Percentiles rank a stretch among this genome's conserved stretches.
Evolutionary conservation across 192 early-diverging fungal genomes (phyloP).

Genomic region (Dissophora ornata): DNA sequence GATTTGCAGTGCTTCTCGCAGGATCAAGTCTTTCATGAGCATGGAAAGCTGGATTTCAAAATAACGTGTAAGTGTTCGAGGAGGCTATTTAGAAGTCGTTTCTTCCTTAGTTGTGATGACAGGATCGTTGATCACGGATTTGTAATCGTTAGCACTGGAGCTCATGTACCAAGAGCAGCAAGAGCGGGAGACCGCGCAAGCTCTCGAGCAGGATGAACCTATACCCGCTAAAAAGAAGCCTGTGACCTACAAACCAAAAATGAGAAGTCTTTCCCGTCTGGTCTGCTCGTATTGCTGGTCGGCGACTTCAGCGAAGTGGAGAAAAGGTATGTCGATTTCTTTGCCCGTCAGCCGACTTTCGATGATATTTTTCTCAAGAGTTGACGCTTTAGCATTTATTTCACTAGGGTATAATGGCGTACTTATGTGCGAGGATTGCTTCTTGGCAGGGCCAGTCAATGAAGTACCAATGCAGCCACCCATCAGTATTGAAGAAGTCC

Average conservation of each 20-base stretch:
- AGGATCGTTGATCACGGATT: no score
- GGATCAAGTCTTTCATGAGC: slow-evolving; percentile 60
- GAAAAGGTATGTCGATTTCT: slow-evolving; percentile 59
- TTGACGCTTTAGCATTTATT: no score
- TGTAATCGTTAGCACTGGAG: slow-evolving; percentile 17
- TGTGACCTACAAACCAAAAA: slow-evolving; percentile 44
- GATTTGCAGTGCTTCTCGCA: slow-evolving; percentile 60
- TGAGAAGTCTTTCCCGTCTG: slow-evolving; percentile 23
- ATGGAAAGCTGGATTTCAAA: slow-evolving; percentile 64
- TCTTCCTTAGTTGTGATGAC: no score
- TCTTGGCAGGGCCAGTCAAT: slow-evolving; percentile 62
- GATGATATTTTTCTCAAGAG: no score
- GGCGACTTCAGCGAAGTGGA: slow-evolving; percentile 66
- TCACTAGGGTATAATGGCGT: slow-evolving; percentile 73
- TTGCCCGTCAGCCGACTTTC: no score
- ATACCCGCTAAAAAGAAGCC: slow-evolving; percentile 23
- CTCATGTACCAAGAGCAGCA: slow-evolving; percentile 39
- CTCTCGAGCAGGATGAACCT: slow-evolving; percentile 17
- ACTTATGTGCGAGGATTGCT: slow-evolving; percentile 77
- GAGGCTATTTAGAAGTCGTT: no score
- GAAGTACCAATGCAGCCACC: slow-evolving; percentile 42
- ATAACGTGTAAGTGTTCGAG: slow-evolving; percentile 70
- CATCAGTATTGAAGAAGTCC: background rate
- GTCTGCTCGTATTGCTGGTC: slow-evolving; percentile 75
- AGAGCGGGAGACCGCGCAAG: slow-evolving; percentile 27